Evolutionary conservation across 768 basidiomycete genomes (phyloP).

Genomic region (Collybiopsis luxurians): DNA sequence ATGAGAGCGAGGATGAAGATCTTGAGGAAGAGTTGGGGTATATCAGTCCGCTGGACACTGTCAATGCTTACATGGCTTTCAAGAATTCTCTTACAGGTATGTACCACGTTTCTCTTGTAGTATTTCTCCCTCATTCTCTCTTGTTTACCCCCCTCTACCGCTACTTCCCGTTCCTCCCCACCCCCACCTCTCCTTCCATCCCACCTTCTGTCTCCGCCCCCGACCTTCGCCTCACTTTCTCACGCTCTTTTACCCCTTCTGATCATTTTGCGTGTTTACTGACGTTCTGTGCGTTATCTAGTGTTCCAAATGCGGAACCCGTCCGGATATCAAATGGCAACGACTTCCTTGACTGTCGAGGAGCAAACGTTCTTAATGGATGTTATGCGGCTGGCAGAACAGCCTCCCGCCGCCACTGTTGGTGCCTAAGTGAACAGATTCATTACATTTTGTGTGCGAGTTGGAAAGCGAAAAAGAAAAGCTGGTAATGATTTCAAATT

Average conservation of each 20-base stretch:
- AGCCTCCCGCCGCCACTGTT: conserved; percentile 18
- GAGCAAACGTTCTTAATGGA: conserved; percentile 84
- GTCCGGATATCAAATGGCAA: conserved; percentile 66
- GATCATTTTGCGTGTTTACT: conserved; percentile 28
- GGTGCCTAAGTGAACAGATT: too few relatives aligned
- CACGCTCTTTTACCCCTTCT: too few relatives aligned
- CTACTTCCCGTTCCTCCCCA: too few relatives aligned
- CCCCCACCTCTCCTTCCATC: too few relatives aligned
- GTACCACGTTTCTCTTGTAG: too few relatives aligned
- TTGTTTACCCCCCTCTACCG: too few relatives aligned
- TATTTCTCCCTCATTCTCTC: too few relatives aligned
- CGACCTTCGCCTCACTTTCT: too few relatives aligned
- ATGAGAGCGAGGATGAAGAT: conserved; percentile 49
- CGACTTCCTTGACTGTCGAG: conserved; percentile 68
- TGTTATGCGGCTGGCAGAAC: conserved; percentile 72
- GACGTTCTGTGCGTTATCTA: conserved; percentile 22
- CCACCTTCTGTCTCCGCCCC: too few relatives aligned
- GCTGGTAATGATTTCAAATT: too few relatives aligned
- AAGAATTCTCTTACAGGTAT: conserved; percentile 76
- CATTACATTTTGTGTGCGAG: too few relatives aligned
- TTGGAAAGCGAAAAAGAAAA: too few relatives aligned
- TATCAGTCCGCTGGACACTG: conserved; percentile 77
- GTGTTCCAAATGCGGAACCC: conserved; percentile 77
- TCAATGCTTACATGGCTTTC: conserved; percentile 78
- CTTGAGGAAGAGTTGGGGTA: conserved; percentile 85